Percentiles rank a stretch among this genome's conserved stretches.
Conservation (phyloP, 2,329 filamentous ascomycete species). For the Mycosphaerella arachidis region DNA sequence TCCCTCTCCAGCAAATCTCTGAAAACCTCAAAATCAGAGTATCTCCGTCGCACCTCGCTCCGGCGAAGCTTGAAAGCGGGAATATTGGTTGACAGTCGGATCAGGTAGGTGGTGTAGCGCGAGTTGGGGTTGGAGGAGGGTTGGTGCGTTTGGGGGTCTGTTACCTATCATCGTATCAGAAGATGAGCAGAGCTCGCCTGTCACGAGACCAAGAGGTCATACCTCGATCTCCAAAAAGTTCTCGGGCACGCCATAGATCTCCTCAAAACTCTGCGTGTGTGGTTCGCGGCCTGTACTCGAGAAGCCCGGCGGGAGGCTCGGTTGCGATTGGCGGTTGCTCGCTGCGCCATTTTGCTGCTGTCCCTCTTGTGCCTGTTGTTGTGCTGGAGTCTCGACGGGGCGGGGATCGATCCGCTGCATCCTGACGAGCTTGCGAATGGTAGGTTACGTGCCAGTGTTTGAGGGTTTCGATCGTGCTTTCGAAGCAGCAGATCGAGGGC, state of each 20-base stretch:
- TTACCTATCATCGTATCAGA: constrained; percentile 59
- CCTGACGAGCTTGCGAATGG: constrained; percentile 11
- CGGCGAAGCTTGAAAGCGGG: constrained; percentile 91
- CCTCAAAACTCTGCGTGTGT: constrained; percentile 79
- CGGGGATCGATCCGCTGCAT: constrained; percentile 32
- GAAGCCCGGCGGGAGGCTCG: constrained; percentile 29
- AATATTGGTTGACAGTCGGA: constrained; percentile 96
- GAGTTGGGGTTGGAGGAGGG: constrained; percentile 55
- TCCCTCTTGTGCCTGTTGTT: constrained; percentile 6
- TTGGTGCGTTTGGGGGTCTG: constrained; percentile 89
- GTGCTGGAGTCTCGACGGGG: constrained; percentile 12
- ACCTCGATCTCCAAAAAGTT: constrained; percentile 99
- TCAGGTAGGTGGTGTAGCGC: constrained; percentile 97
- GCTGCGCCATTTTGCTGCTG: not conserved
- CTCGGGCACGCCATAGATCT: constrained; percentile 97
- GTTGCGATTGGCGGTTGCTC: not conserved
- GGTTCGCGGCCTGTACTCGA: constrained; percentile 27
- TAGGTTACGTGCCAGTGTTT: not conserved
- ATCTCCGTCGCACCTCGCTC: constrained; percentile 82
- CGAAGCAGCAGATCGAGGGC: not conserved
- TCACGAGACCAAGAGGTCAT: constrained; percentile 7
- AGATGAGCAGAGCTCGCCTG: not conserved
- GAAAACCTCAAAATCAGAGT: constrained; percentile 98
- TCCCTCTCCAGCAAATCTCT: constrained; percentile 96
- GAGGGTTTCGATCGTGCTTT: not conserved